Conservation (phyloP, 2,329 filamentous ascomycete genomes). For the Claviceps cyperi region DNA sequence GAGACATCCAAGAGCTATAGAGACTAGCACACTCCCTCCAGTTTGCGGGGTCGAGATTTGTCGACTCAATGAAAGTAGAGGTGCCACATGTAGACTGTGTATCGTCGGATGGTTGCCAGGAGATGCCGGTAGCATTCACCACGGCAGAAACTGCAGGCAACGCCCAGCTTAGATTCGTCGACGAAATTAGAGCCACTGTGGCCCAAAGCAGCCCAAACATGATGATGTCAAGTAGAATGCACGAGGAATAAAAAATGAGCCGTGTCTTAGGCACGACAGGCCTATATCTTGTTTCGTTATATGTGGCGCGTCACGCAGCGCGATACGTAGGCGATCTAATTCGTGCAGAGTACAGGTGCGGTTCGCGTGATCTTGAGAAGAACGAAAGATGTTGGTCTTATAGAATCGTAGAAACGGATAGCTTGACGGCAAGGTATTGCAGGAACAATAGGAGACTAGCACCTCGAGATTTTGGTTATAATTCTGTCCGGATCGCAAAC, state of each 20-base stretch:
- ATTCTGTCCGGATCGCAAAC: background rate
- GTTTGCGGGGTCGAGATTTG: slow-evolving; percentile 13
- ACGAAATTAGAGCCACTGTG: background rate
- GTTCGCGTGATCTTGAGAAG: background rate
- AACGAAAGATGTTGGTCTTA: background rate
- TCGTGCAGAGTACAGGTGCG: background rate
- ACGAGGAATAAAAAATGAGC: background rate
- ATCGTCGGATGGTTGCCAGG: slow-evolving; percentile 13
- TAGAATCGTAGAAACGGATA: background rate
- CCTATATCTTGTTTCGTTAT: background rate
- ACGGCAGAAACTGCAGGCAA: background rate
- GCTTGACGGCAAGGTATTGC: background rate
- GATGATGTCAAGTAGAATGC: background rate
- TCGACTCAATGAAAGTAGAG: slow-evolving; percentile 11
- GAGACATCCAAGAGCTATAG: slow-evolving; percentile 14
- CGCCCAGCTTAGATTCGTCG: background rate
- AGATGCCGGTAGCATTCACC: slow-evolving; percentile 9
- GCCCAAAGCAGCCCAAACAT: background rate
- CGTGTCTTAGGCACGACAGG: background rate
- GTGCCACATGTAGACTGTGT: slow-evolving; percentile 15
- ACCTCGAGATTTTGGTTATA: background rate
- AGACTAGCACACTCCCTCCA: slow-evolving; percentile 18
- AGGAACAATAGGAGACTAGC: background rate
- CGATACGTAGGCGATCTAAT: background rate
- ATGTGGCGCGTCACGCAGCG: background rate